These are phyloP conservation scores for Scheffersomyces lignosus DNA, from an alignment of 805 yeast genomes.

Conservation along the genomic window DNA sequence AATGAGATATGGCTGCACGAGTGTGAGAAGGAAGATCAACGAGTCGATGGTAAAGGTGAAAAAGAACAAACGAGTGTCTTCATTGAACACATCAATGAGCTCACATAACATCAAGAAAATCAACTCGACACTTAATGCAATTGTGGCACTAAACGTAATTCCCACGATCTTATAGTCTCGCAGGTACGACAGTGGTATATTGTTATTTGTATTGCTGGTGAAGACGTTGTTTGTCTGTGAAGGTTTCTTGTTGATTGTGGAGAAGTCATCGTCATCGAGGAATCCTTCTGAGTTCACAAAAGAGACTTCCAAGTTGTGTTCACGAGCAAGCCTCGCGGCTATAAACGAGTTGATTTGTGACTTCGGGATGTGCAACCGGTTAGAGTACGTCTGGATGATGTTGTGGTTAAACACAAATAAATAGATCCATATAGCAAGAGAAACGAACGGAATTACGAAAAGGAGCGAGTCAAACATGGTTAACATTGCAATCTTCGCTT, in stretches of 20 bases:
- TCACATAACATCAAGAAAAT: conserved; percentile 39
- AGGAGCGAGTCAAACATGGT: conserved; percentile 11
- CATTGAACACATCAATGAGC: conserved; percentile 21
- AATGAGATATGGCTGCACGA: conserved; percentile 45
- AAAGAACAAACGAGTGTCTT: conserved; percentile 26
- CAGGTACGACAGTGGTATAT: background rate
- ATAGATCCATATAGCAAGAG: conserved; percentile 19
- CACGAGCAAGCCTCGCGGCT: conserved; percentile 1
- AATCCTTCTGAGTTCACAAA: conserved; percentile 12
- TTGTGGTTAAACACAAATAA: conserved; percentile 22
- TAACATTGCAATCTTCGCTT: too few relatives aligned
- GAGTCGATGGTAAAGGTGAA: conserved; percentile 41
- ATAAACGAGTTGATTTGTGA: conserved; percentile 24
- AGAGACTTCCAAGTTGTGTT: background rate
- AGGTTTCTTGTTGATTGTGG: background rate
- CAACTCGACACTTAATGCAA: conserved; percentile 32
- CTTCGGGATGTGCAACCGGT: conserved; percentile 15
- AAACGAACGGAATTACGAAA: conserved; percentile 12
- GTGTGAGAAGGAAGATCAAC: conserved; percentile 39
- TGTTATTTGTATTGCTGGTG: too few relatives aligned
- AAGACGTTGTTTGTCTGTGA: conserved; percentile 1
- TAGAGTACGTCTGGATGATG: conserved; percentile 24
- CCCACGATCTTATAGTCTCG: conserved; percentile 14
- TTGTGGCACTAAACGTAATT: conserved; percentile 26
- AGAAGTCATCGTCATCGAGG: conserved; percentile 12